Evolutionary conservation across 371 early-diverging fungal species (phyloP).

Genomic region (Mortierella polycephala): DNA sequence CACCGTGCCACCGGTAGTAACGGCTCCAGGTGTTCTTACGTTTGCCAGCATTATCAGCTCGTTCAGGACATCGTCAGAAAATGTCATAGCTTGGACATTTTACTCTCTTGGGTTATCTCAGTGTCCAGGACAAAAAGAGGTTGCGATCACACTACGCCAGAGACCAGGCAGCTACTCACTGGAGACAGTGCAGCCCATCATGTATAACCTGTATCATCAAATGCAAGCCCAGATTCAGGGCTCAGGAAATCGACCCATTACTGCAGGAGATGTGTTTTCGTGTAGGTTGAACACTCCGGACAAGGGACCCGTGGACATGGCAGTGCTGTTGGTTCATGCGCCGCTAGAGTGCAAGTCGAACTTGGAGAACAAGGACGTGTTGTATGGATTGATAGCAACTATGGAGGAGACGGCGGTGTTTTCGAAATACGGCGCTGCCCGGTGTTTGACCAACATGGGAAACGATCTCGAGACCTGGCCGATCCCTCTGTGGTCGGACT

Average conservation of each 20-base stretch:
- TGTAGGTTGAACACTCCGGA: slow-evolving; percentile 42
- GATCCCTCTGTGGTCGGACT: slow-evolving; percentile 52
- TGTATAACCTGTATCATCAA: slow-evolving; percentile 39
- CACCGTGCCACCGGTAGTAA: slow-evolving; percentile 3
- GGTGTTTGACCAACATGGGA: slow-evolving; percentile 51
- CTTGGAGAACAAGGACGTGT: slow-evolving; percentile 46
- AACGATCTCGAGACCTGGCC: slow-evolving; percentile 53
- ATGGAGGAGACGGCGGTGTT: slow-evolving; percentile 46
- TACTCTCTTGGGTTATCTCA: slow-evolving; percentile 36
- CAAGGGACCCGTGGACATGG: slow-evolving; percentile 22
- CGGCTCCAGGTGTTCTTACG: slow-evolving; percentile 17
- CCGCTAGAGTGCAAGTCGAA: slow-evolving; percentile 39
- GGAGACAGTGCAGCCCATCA: slow-evolving; percentile 33
- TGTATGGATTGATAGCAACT: slow-evolving; percentile 48
- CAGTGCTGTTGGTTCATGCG: slow-evolving; percentile 34
- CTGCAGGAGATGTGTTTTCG: slow-evolving; percentile 35
- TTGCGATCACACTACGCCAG: slow-evolving; percentile 46
- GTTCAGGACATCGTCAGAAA: slow-evolving; percentile 49
- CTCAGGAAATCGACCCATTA: slow-evolving; percentile 23
- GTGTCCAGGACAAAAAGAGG: slow-evolving; percentile 46
- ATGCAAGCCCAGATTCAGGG: slow-evolving; percentile 35
- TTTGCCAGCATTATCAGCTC: slow-evolving; percentile 48
- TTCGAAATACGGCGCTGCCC: slow-evolving; percentile 43
- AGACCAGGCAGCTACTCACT: slow-evolving; percentile 36
- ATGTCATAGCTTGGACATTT: slow-evolving; percentile 40